Percentiles rank a stretch among this genome's conserved stretches.
phyloP scores from a whole-genome alignment of 768 basidiomycete species.

The Tricholoma saponaceum region DNA sequence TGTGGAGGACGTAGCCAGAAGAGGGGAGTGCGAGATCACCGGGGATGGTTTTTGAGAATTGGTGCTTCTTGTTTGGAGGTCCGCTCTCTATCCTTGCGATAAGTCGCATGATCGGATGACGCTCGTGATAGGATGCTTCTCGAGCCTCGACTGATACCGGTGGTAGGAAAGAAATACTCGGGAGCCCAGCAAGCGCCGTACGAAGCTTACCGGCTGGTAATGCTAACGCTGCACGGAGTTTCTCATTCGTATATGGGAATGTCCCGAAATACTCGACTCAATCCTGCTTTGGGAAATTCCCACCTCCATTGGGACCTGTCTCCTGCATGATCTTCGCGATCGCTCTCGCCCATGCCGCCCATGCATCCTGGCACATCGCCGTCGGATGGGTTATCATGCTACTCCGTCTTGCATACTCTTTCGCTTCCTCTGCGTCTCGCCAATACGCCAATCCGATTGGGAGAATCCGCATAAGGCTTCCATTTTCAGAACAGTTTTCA shows the following conservation, averaged over 20 bases:
- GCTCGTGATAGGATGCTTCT: slow-evolving; percentile 28
- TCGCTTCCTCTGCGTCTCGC: slow-evolving; percentile 28
- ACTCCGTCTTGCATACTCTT: slow-evolving; percentile 31
- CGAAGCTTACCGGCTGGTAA: slow-evolving; percentile 13
- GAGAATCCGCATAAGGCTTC: slow-evolving; percentile 43
- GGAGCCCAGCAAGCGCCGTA: slow-evolving; percentile 2
- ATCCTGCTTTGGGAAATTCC: slow-evolving; percentile 33
- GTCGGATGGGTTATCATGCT: slow-evolving; percentile 41
- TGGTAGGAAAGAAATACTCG: slow-evolving; percentile 12
- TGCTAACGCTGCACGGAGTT: slow-evolving; percentile 28
- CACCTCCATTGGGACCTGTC: slow-evolving; percentile 11
- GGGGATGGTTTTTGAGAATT: slow-evolving; percentile 28
- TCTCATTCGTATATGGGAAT: slow-evolving; percentile 32
- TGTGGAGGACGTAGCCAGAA: slow-evolving; percentile 36
- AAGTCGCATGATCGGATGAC: slow-evolving; percentile 37
- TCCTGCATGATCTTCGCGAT: slow-evolving; percentile 31
- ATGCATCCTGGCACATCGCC: slow-evolving; percentile 37
- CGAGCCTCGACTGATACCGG: slow-evolving; percentile 16
- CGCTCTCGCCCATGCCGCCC: slow-evolving; percentile 34
- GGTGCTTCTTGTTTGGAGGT: not conserved
- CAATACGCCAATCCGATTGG: slow-evolving; percentile 41
- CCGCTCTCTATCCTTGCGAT: slow-evolving; percentile 22
- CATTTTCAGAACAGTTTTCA: slow-evolving; percentile 31
- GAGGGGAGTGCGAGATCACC: slow-evolving; percentile 27
- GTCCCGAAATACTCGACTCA: slow-evolving; percentile 32